Percentiles rank a stretch among this genome's conserved stretches.
Evolutionary conservation across 2,329 filamentous ascomycete species (phyloP).

Genomic region (Zymoseptoria brevis): DNA sequence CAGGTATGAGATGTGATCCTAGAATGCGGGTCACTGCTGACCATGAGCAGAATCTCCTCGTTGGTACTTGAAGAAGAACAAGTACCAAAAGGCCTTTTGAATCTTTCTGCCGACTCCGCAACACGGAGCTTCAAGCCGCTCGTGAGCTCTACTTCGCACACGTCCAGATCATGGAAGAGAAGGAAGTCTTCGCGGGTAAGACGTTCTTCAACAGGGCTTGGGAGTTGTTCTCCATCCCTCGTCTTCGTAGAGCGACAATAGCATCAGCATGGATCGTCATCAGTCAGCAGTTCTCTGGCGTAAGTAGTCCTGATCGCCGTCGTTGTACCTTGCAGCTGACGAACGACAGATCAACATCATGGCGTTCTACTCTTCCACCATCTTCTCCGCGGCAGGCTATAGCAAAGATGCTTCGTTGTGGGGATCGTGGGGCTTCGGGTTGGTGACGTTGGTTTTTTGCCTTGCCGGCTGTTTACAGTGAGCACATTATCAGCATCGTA

Average conservation of each 20-base stretch:
- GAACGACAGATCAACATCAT: conserved; percentile 29
- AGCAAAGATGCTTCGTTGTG: conserved; percentile 42
- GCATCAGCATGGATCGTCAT: conserved; percentile 16
- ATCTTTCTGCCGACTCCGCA: conserved; percentile 36
- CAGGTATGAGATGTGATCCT: neutral
- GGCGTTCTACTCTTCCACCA: conserved; percentile 30
- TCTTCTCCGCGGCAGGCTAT: conserved; percentile 30
- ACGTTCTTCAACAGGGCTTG: conserved; percentile 5
- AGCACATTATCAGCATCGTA: neutral
- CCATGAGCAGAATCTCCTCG: conserved; percentile 17
- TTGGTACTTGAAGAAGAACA: conserved; percentile 21
- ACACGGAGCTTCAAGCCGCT: conserved; percentile 25
- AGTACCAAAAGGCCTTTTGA: conserved; percentile 34
- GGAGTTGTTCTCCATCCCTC: conserved; percentile 20
- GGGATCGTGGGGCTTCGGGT: conserved; percentile 51
- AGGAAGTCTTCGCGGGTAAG: conserved; percentile 13
- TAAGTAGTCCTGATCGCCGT: conserved; percentile 22
- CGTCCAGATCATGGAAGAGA: conserved; percentile 19
- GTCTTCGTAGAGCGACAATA: conserved; percentile 19
- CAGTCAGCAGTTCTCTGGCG: conserved; percentile 15
- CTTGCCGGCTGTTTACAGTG: conserved; percentile 47
- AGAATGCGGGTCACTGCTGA: neutral
- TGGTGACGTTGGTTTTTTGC: conserved; percentile 52
- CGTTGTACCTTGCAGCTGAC: conserved; percentile 18
- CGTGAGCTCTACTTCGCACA: conserved; percentile 26